phyloP scores from a whole-genome alignment of 306 rosid species.

The Astragalus glycyphyllos region DNA sequence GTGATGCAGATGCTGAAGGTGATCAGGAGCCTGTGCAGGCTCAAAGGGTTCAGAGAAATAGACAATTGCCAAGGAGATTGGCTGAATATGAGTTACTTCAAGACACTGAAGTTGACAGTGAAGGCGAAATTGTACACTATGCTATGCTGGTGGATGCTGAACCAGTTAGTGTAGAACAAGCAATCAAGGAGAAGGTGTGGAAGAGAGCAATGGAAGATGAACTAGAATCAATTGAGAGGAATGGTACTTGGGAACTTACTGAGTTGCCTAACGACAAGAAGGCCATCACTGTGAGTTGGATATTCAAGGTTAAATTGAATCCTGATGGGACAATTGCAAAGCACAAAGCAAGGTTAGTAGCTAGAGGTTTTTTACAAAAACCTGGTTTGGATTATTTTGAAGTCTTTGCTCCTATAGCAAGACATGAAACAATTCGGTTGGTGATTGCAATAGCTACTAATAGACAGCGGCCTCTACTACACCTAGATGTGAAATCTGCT shows the following conservation, averaged over 20 bases:
- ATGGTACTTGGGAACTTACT: background rate
- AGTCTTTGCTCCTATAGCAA: background rate
- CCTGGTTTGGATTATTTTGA: background rate
- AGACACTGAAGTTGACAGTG: too few relatives aligned
- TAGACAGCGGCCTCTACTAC: too few relatives aligned
- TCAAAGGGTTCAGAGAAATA: too few relatives aligned
- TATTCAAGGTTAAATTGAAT: background rate
- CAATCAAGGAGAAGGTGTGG: background rate
- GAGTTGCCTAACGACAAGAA: background rate
- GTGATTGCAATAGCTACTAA: background rate
- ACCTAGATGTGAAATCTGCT: too few relatives aligned
- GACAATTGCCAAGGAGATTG: too few relatives aligned
- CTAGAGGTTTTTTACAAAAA: background rate
- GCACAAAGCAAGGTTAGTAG: background rate
- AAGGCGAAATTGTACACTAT: too few relatives aligned
- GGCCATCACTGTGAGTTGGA: background rate
- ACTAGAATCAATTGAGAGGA: background rate
- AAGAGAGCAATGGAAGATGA: background rate
- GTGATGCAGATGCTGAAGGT: too few relatives aligned
- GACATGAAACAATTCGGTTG: background rate
- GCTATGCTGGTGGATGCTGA: too few relatives aligned
- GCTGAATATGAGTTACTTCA: too few relatives aligned
- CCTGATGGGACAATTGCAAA: background rate
- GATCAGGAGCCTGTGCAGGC: too few relatives aligned
- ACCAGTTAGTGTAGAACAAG: too few relatives aligned